These are phyloP conservation scores for Mucuna pruriens DNA, from an alignment of 306 rosid species.

Conservation along the genomic window DNA sequence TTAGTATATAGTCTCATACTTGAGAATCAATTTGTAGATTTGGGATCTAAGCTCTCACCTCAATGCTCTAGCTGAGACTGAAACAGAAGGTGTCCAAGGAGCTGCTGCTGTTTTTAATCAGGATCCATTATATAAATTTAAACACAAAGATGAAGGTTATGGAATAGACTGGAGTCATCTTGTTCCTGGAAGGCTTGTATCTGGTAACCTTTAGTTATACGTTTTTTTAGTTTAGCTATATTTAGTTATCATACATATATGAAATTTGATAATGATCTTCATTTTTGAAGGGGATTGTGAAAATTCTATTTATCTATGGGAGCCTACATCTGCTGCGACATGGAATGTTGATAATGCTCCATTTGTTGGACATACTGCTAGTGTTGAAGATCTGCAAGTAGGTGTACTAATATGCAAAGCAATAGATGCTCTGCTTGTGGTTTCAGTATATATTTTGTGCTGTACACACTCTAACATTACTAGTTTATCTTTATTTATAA, in stretches of 20 bases:
- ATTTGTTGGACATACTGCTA: conserved; percentile 74
- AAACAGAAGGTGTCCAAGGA: conserved; percentile 69
- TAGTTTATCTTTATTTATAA: conserved; percentile 21
- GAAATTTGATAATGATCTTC: conserved; percentile 31
- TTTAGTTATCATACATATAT: conserved; percentile 5
- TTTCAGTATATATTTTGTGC: conserved; percentile 26
- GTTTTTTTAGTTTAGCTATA: conserved; percentile 8
- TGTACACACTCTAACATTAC: background rate
- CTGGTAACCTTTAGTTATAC: conserved; percentile 56
- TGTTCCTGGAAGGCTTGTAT: conserved; percentile 78
- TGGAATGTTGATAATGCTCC: conserved; percentile 80
- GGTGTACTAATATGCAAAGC: conserved; percentile 29
- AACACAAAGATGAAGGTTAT: conserved; percentile 91
- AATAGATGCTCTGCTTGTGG: conserved; percentile 33
- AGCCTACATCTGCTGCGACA: conserved; percentile 72
- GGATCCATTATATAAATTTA: conserved; percentile 64
- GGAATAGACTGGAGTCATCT: conserved; percentile 93
- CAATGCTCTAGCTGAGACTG: conserved; percentile 77
- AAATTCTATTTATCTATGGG: conserved; percentile 80
- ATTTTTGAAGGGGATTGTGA: conserved; percentile 80
- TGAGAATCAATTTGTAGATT: conserved; percentile 52
- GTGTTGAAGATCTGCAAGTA: conserved; percentile 97
- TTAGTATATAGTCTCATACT: conserved; percentile 33
- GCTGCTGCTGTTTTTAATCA: conserved; percentile 71
- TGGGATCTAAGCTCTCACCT: conserved; percentile 94